Conservation (phyloP, 1,284 basidiomycete species). For the Apiotrichum porosum region DNA sequence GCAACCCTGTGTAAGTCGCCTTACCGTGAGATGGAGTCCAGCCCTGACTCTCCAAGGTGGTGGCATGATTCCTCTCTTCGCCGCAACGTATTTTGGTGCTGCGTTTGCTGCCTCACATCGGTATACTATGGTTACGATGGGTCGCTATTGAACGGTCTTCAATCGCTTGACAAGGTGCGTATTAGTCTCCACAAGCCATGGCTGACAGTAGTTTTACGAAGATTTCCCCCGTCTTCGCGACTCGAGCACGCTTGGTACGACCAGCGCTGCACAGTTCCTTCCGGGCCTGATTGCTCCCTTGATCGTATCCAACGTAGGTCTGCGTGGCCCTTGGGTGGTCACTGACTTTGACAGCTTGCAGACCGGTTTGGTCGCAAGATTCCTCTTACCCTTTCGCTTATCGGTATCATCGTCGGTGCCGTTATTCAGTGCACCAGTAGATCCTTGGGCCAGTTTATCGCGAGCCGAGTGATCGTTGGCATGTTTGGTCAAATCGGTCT, state of each 20-base stretch:
- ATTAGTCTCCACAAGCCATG: too few relatives aligned
- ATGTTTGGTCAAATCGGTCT: not conserved
- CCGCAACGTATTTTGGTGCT: too few relatives aligned
- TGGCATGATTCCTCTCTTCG: too few relatives aligned
- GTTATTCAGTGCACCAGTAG: constrained; percentile 14
- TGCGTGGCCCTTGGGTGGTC: not conserved
- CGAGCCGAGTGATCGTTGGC: constrained; percentile 1
- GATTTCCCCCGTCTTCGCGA: not conserved
- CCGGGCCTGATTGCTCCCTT: not conserved
- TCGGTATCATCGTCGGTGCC: not conserved
- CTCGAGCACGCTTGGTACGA: not conserved
- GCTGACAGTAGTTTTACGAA: not conserved
- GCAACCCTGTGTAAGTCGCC: too few relatives aligned
- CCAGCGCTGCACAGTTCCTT: not conserved
- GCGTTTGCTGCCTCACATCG: too few relatives aligned
- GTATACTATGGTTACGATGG: too few relatives aligned
- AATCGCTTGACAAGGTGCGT: too few relatives aligned
- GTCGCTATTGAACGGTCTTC: too few relatives aligned
- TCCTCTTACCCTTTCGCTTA: not conserved
- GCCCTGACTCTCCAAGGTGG: too few relatives aligned
- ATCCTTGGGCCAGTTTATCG: constrained; percentile 24
- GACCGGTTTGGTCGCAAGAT: constrained; percentile 1
- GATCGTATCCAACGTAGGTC: too few relatives aligned
- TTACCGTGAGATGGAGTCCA: too few relatives aligned
- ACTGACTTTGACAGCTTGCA: not conserved